phyloP scores from a whole-genome alignment of 345 rosid genomes.

The Sisymbrium altissimum region DNA sequence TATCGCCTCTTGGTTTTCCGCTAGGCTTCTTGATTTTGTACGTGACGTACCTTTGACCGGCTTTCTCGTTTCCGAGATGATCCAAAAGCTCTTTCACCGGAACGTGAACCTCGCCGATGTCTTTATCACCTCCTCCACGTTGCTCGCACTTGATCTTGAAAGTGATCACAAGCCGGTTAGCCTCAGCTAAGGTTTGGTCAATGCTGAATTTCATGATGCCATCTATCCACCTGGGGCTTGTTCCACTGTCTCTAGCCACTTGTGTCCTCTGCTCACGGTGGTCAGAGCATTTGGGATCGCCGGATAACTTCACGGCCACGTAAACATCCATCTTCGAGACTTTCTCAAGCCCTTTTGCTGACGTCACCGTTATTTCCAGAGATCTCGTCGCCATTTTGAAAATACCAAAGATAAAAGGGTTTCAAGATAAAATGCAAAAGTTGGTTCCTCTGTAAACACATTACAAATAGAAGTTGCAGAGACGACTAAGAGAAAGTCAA shows the following conservation, averaged over 20 bases:
- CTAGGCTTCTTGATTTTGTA: constrained; percentile 23
- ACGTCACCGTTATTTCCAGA: constrained; percentile 18
- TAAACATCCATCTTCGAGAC: constrained; percentile 21
- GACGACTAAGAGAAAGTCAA: constrained; percentile 24
- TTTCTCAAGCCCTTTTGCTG: constrained; percentile 23
- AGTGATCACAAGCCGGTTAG: constrained; percentile 33
- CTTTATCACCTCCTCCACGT: constrained; percentile 20
- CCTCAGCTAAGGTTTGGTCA: constrained; percentile 27
- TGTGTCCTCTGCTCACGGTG: constrained; percentile 30
- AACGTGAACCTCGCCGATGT: constrained; percentile 32
- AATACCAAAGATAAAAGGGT: not conserved
- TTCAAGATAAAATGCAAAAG: constrained; percentile 13
- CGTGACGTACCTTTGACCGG: constrained; percentile 31
- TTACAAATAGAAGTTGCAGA: constrained; percentile 22
- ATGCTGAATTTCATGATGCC: constrained; percentile 2
- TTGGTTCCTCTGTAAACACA: not conserved
- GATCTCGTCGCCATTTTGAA: constrained; percentile 19
- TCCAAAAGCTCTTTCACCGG: constrained; percentile 31
- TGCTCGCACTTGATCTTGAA: constrained; percentile 29
- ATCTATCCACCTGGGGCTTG: constrained; percentile 27
- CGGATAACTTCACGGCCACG: constrained; percentile 26
- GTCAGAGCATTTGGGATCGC: constrained; percentile 28
- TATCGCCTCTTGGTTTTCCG: constrained; percentile 18
- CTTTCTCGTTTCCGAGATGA: constrained; percentile 33
- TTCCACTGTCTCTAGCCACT: constrained; percentile 15